Evolutionary conservation across 2,329 filamentous ascomycete species (phyloP), one percentile per base, ranked within the genome.

Genomic region (Metarhizium album): DNA sequence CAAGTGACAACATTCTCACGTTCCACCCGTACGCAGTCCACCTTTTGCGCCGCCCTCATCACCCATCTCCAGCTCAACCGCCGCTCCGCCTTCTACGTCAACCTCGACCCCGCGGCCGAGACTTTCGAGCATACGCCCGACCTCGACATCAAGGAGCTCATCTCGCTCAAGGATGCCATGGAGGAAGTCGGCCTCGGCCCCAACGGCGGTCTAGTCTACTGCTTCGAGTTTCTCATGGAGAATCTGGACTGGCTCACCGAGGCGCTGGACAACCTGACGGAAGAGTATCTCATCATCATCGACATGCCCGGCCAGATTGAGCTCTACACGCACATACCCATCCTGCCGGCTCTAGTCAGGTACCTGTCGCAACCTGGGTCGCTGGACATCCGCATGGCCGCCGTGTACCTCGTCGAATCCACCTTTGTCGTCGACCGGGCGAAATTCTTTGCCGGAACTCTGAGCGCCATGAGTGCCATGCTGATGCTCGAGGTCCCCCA

Each of bases 261-360:
- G 55, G 83, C 86, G 18, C 81, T 96, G 51, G 89, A 95, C 60
- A 79, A 83, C 42, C 75, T 95, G 51, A 91, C 88, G 9, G 93
- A 98, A 61, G 93, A 97, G 62, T 96, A 95, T 68, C 79, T 98
- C 55, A 95, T 97, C 68, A 87, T 98, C 56, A 90, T 98, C 71
- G 93, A 98, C 70, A 96, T 97, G 87, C 93, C 93, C 0, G 93
- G 93, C 52, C 93, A 98, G 73, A 97, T 98, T 68, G 93, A 98
- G 71, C 81, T 98, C 14, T 98, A 97, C 72, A 97, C 91, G 2
- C 93, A 98, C 66, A 87, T 97, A 33, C 93, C 93, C 38, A 86
- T 98, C 57, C 74, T 98, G 31, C 93, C 93, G 1, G 80, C 83
- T 20, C 79, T 98, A 46, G 83, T 91, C 57, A 85, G 84, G 62